Base-by-base conservation (phyloP, 176 grass and related monocot species). In the Cenchrus purpureus region DNA sequence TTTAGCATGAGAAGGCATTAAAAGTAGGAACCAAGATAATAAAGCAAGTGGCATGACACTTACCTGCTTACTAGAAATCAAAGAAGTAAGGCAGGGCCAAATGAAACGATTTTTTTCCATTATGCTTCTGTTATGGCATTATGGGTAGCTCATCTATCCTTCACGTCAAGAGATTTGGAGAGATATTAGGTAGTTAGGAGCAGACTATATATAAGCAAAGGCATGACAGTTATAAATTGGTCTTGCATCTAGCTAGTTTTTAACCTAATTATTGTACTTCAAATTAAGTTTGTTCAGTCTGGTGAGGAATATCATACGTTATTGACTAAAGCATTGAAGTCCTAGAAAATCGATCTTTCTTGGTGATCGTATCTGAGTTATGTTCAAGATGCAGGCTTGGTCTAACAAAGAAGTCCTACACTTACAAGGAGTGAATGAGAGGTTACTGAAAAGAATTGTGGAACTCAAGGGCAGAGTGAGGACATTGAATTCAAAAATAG, bases 401-500 rank as follows among this genome's bases (percentile, higher is more conserved):
- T 88, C 89, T 52, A 74, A 65, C 48, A 84, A 84, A 87, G 81
- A 87, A 84, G 45, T 91, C 55, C 74, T 81, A 75, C 20, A 56
- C 63, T 50, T 91, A 49, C 76, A 87, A 55, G 82, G 70, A 16
- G 63, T 85, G 77, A 89, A 89, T 11, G 87, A 89, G 43, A 87
- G 62, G 63, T 81, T 87, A 69, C 68, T 84, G 53, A 73, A 87
- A 87, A 75, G 89, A 84, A 82, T 87, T 71, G 25, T 80, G 48
- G 79, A 90, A 74, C 67, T 90, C 13, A 90, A 86, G 56, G 68
- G 53, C 73, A 90, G 73, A 1, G 79, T 90, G 73, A 86, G 66
- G 57, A 78, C 68, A 72, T 86, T 90, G 73, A 90, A 86, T 65
- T 90, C 79, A 40, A 86, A 90, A 82, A 90, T 90, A 86, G 88